Base-by-base conservation (phyloP, 106 monocot species). In the Apostasia ramifera region DNA sequence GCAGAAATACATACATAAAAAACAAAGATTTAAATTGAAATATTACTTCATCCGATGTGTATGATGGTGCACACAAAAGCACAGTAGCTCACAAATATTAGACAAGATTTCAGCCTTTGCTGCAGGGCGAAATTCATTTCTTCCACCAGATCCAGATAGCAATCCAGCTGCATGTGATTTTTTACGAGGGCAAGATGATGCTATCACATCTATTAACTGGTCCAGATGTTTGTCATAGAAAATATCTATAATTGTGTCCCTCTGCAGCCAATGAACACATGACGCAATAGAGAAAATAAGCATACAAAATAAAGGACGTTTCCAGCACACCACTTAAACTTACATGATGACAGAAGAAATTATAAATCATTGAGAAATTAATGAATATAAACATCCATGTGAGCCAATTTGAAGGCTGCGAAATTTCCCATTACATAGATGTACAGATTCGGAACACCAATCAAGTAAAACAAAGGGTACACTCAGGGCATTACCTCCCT, bases 21-120 rank as follows among this genome's bases (percentile, higher is more conserved):
- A 58, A 57, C 15, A 50, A 61, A 40, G 7, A 59, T 3, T 52
- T 59, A 71, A 14, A 8, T 68, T 55, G 57, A 59, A 78, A 69
- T 48, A 72, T 81, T 75, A 92, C 97, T 92, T 97, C 72, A 97
- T 92, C 69, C 76, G 82, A 84, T 87, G 87, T 44, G 92, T 86
- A 92, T 97, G 89, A 61, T 97, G 92, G 73, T 87, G 74, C 42
- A 97, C 83, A 72, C 97, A 97, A 70, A 89, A 97, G 76, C 92
- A 92, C 3, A 97, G 71, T 66, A 97, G 80, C 55, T 97, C 97
- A 62, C 97, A 97, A 70, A 92, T 90, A 71, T 90, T 92, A 67
- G 79, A 87, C 73, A 97, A 76, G 77, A 92, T 97, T 83, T 97
- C 97, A 65, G 97, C 85, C 75, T 97, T 97, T 40, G 68, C 64